A percentile compares a stretch with the other conserved stretches of the same genome.
Conservation (phyloP, 164 flowering plant species). For the Vitis cinerea region DNA sequence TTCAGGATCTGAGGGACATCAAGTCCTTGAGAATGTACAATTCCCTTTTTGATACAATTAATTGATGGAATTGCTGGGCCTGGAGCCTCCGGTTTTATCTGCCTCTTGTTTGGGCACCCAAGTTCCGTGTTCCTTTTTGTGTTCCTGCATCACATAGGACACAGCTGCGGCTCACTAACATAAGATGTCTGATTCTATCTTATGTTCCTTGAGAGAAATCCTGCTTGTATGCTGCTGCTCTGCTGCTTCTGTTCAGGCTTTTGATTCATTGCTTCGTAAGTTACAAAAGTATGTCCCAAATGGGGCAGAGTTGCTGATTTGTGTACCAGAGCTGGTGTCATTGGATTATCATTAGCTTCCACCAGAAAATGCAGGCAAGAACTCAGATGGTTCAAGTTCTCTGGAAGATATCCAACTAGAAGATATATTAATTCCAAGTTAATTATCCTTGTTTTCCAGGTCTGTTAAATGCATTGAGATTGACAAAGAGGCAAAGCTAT, state of each 20-base stretch:
- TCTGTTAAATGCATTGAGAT: constrained; percentile 87
- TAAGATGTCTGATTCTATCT: background rate
- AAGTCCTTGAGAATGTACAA: too few species aligned
- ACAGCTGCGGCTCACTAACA: background rate
- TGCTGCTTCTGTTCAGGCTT: constrained; percentile 58
- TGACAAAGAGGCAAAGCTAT: constrained; percentile 83
- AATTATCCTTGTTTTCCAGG: constrained; percentile 35
- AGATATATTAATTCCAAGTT: constrained; percentile 1
- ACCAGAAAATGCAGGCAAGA: constrained; percentile 85
- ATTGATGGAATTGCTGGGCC: background rate
- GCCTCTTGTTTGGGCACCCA: background rate
- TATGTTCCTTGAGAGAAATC: background rate
- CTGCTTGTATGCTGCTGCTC: background rate
- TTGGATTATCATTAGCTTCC: constrained; percentile 86
- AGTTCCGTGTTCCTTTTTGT: background rate
- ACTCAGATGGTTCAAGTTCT: constrained; percentile 2
- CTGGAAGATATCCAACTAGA: background rate
- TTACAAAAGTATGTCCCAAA: constrained; percentile 80
- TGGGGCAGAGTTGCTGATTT: constrained; percentile 86
- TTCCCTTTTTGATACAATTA: too few species aligned
- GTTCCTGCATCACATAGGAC: background rate
- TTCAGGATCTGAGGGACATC: too few species aligned
- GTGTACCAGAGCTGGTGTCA: constrained; percentile 94
- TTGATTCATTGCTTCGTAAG: constrained; percentile 81
- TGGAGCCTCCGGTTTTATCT: background rate